Percentiles rank a stretch among this genome's conserved stretches.
Conservation (phyloP, 139 green algal species). For the Marvania coccoides region DNA sequence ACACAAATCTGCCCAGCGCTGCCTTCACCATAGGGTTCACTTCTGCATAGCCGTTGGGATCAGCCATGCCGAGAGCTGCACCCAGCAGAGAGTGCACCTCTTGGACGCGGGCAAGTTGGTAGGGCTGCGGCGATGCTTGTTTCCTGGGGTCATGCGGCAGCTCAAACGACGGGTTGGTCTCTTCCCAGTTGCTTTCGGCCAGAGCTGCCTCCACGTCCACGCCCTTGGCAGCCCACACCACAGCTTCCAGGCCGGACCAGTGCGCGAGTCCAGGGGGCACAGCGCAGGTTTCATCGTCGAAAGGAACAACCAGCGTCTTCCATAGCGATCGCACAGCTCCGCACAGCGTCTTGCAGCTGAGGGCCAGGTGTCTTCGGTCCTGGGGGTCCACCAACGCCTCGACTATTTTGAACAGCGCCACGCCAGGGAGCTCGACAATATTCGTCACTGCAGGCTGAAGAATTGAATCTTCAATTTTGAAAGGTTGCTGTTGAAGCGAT, state of each 20-base stretch:
- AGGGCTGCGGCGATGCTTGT: not conserved
- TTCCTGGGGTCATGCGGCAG: not conserved
- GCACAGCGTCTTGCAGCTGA: not conserved
- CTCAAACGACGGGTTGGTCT: not conserved
- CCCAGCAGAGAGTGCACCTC: too few species aligned
- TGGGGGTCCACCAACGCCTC: not conserved
- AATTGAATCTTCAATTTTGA: too few species aligned
- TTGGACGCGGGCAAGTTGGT: too few species aligned
- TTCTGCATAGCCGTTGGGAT: too few species aligned
- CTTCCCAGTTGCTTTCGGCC: not conserved
- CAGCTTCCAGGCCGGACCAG: not conserved
- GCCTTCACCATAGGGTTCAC: too few species aligned
- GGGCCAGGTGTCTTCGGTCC: not conserved
- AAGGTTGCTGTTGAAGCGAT: too few species aligned
- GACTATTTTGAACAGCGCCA: not conserved
- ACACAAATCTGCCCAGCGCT: too few species aligned
- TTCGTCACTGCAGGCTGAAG: not conserved
- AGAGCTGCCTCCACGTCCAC: not conserved
- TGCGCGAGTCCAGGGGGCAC: not conserved
- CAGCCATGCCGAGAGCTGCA: too few species aligned
- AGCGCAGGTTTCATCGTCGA: not conserved
- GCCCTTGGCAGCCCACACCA: not conserved
- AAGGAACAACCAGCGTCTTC: not conserved
- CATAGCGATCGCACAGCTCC: not conserved
- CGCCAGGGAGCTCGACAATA: not conserved